Evolutionary conservation across 1,284 basidiomycete genomes (phyloP).

Genomic region (Ganoderma leucocontextum): DNA sequence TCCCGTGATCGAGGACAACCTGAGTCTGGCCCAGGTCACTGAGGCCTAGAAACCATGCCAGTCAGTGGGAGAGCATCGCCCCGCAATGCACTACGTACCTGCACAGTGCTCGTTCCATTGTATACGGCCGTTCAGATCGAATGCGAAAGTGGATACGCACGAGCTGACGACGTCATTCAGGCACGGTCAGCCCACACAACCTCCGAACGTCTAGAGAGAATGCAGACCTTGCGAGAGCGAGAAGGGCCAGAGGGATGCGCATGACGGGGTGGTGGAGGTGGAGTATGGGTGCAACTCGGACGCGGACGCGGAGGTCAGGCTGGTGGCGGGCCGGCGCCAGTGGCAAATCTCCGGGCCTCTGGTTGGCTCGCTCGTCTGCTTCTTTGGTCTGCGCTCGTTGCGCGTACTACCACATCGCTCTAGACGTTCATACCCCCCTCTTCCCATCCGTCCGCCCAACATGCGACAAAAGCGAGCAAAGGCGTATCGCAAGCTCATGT

Average conservation of each 20-base stretch:
- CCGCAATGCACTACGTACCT: conserved; percentile 47
- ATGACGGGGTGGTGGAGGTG: conserved; percentile 32
- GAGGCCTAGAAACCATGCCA: conserved; percentile 23
- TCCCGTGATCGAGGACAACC: conserved; percentile 68
- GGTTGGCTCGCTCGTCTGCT: not conserved
- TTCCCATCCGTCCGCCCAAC: conserved; percentile 20
- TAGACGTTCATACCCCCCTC: not conserved
- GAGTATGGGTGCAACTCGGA: not conserved
- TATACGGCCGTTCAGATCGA: conserved; percentile 67
- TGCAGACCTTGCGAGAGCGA: conserved; percentile 37
- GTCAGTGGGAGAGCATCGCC: not conserved
- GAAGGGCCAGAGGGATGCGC: conserved; percentile 35
- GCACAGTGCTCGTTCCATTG: conserved; percentile 73
- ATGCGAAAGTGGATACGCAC: conserved; percentile 44
- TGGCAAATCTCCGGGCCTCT: conserved; percentile 25
- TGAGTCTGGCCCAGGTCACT: conserved; percentile 65
- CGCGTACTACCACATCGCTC: not conserved
- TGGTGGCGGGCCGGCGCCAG: conserved; percentile 17
- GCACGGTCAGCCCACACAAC: not conserved
- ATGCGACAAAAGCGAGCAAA: conserved; percentile 97
- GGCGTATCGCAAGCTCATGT: conserved; percentile 92
- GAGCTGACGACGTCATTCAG: conserved; percentile 35
- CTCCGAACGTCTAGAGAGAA: not conserved
- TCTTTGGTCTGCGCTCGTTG: conserved; percentile 6
- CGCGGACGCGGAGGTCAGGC: not conserved